Conservation (phyloP, 2,329 filamentous ascomycete genomes). For the Mycogone perniciosa region DNA sequence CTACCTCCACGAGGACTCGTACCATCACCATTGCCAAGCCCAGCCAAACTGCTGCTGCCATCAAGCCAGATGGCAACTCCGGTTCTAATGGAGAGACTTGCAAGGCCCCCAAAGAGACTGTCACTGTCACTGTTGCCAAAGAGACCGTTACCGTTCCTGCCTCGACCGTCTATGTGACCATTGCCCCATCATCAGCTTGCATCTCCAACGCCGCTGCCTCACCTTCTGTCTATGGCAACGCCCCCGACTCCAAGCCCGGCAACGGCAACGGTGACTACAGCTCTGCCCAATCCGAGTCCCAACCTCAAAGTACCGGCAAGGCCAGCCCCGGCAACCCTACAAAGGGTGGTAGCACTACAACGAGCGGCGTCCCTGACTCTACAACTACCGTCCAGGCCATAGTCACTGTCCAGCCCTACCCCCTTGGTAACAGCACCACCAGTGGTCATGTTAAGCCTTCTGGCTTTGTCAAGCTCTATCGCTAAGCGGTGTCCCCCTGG, state of each 20-base stretch:
- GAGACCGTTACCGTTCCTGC: conserved; percentile 23
- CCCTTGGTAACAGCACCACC: conserved; percentile 29
- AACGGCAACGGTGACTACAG: conserved; percentile 1
- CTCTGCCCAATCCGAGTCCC: conserved; percentile 7
- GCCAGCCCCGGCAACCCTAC: conserved; percentile 9
- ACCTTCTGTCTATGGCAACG: conserved; percentile 19
- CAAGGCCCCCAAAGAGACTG: conserved; percentile 15
- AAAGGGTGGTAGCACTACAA: conserved; percentile 17
- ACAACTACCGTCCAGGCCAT: conserved; percentile 24
- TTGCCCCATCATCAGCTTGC: conserved; percentile 16
- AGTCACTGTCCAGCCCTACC: conserved; percentile 37
- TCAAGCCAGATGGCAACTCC: conserved; percentile 10
- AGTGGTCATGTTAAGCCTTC: conserved; percentile 20
- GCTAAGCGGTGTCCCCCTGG: conserved; percentile 16
- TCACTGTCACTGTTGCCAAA: conserved; percentile 23
- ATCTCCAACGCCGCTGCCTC: conserved; percentile 17
- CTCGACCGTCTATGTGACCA: conserved; percentile 32
- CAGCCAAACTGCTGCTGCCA: conserved; percentile 14
- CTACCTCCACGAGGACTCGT: conserved; percentile 30
- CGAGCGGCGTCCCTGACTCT: conserved; percentile 12
- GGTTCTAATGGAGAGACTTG: conserved; percentile 8
- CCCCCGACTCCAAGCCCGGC: background rate
- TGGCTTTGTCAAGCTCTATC: conserved; percentile 29
- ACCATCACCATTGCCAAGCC: conserved; percentile 29
- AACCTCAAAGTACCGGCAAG: conserved; percentile 4